Evolutionary conservation across 768 basidiomycete genomes (phyloP), one percentile per base, ranked within the genome.

Genomic region (Clavaria fumosa): DNA sequence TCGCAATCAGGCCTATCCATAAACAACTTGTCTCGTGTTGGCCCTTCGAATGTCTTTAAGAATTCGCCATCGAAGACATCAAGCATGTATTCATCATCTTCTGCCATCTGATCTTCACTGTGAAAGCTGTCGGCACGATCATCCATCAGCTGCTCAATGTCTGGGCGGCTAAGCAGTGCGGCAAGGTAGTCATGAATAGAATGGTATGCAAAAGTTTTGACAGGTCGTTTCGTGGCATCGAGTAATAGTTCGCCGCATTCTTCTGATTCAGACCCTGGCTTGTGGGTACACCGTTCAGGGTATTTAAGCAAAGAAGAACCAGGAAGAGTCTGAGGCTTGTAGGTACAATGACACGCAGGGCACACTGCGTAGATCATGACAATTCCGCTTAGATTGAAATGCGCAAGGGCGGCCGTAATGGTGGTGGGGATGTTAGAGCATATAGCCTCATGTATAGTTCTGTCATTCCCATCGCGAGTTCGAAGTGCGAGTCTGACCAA

Each of bases 321-420:
- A 14, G 14, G 14, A n/a, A 21, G 27, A 12, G 24, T 27, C 12
- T 19, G 23, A 20, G 44, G 44, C 24, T 31, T 28, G 26, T 39
- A 43, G n/a, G 37, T 38, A 20, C 32, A 38, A 40, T 44, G 34
- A 34, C 43, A 44, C 4, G 15, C 12, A 7, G 40, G 31, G 31
- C 42, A 43, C 23, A 43, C 32, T 10, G 42, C 31, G 23, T 39
- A 43, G 20, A 32, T 37, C 3, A 23, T 43, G 20, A 24, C 26
- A 6, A 17, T 12, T 10, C 32, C 22, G 11, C 39, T 23, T 3
- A 40, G n/a, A 14, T 39, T 39, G 28, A 43, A 43, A 9, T 23
- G 41, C 12, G 9, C 15, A 9, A 42, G 22, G 11, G 37, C 36
- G 18, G 14, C 17, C 11, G 18, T n/a, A 17, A 42, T 30, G 7